A percentile compares a stretch with the other conserved stretches of the same genome.
phyloP scores from a whole-genome alignment of 805 yeast genomes.

The Peterozyma toletana region DNA sequence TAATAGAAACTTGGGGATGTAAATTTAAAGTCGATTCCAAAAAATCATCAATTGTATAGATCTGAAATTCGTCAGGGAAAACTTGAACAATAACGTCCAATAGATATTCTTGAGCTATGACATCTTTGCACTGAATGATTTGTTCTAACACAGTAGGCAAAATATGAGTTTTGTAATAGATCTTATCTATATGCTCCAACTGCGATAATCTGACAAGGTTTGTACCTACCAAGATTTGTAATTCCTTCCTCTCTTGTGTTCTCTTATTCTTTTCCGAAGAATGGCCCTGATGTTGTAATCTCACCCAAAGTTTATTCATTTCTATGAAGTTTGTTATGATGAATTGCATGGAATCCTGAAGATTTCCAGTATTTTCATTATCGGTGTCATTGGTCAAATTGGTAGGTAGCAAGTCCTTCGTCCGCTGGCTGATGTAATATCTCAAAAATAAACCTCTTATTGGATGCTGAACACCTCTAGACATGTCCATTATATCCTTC shows the following conservation, averaged over 20 bases:
- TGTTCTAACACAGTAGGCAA: slow-evolving; percentile 83
- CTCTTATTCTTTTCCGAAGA: slow-evolving; percentile 73
- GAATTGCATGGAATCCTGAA: slow-evolving; percentile 69
- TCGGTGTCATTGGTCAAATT: slow-evolving; percentile 10
- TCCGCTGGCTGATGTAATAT: slow-evolving; percentile 80
- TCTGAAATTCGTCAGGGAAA: slow-evolving; percentile 89
- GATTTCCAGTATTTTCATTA: slow-evolving; percentile 22
- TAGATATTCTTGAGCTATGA: slow-evolving; percentile 85
- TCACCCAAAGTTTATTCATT: slow-evolving; percentile 97
- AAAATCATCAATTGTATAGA: slow-evolving; percentile 61
- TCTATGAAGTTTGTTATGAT: slow-evolving; percentile 85
- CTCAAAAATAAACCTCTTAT: slow-evolving; percentile 85
- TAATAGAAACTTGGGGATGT: slow-evolving; percentile 63
- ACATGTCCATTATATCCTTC: slow-evolving; percentile 97
- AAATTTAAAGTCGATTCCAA: slow-evolving; percentile 60
- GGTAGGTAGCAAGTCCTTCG: slow-evolving; percentile 55
- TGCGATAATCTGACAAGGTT: slow-evolving; percentile 86
- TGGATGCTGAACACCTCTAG: slow-evolving; percentile 95
- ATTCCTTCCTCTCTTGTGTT: slow-evolving; percentile 73
- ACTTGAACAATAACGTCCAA: slow-evolving; percentile 90
- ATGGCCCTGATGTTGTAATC: slow-evolving; percentile 94
- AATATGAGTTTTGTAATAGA: slow-evolving; percentile 40
- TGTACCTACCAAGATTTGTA: slow-evolving; percentile 88
- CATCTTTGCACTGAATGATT: slow-evolving; percentile 86
- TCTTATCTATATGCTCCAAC: slow-evolving; percentile 63